These are phyloP conservation scores for Pythium diclinum DNA, from an alignment of 352 stramenopile species.

Conservation along the genomic window DNA sequence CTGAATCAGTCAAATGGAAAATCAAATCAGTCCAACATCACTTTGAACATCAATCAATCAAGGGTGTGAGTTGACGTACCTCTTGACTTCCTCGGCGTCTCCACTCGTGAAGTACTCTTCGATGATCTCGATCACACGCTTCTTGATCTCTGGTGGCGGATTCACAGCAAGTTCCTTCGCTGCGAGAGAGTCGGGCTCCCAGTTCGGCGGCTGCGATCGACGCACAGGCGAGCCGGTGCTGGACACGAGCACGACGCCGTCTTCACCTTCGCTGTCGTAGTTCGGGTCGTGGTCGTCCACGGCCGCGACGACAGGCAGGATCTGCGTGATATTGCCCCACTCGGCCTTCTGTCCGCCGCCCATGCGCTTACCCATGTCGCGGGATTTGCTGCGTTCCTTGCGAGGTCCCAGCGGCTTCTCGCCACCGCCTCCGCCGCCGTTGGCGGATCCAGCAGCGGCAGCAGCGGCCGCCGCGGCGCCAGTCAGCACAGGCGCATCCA, in stretches of 20 bases:
- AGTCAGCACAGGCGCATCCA: constrained; percentile 17
- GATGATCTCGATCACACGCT: constrained; percentile 87
- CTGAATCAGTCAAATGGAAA: constrained; percentile 27
- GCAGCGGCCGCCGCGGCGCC: constrained; percentile 6
- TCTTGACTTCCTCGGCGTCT: constrained; percentile 89
- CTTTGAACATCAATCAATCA: neutral
- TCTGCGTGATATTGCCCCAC: constrained; percentile 75
- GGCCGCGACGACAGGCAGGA: constrained; percentile 53
- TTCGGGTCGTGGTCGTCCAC: constrained; percentile 92
- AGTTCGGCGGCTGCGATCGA: constrained; percentile 38
- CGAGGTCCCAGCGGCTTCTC: constrained; percentile 59
- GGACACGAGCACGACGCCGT: constrained; percentile 86
- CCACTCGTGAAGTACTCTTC: constrained; percentile 87
- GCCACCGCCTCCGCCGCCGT: constrained; percentile 27
- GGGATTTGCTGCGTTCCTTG: constrained; percentile 84
- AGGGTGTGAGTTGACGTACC: constrained; percentile 19
- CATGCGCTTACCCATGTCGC: constrained; percentile 84
- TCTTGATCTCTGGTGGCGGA: constrained; percentile 82
- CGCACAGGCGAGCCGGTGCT: constrained; percentile 42
- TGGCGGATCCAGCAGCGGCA: neutral
- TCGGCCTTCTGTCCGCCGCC: constrained; percentile 83
- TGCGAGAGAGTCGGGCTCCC: constrained; percentile 64
- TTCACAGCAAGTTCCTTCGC: constrained; percentile 79
- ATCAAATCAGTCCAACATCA: neutral
- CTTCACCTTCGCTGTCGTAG: constrained; percentile 91